These are phyloP conservation scores for Taphrina communis DNA, from an alignment of 1,139 yeast genomes.

Conservation along the genomic window DNA sequence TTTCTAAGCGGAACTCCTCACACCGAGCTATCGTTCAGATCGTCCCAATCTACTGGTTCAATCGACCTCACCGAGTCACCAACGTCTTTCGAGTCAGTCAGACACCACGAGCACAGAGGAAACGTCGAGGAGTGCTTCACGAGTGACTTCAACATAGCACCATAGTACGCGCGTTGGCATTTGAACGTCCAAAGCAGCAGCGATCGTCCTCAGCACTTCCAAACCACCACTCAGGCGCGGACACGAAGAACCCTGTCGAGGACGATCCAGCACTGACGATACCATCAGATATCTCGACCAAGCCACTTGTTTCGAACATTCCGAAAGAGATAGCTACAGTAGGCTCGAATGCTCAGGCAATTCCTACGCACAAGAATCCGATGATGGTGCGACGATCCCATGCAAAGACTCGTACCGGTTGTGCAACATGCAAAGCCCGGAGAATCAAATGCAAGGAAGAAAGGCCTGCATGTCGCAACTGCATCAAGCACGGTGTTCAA, in stretches of 20 bases:
- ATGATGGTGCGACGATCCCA: constrained; percentile 32
- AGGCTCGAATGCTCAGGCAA: neutral
- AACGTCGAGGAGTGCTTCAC: neutral
- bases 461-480: constrained; percentile 37
- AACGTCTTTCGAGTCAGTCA: neutral
- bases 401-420: constrained; percentile 38
- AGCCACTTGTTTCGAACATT: neutral
- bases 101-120: neutral
- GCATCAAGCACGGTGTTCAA: constrained; percentile 34
- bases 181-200: neutral
- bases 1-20: neutral
- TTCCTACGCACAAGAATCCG: constrained; percentile 1
- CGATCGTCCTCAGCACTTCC: no score
- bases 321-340: neutral
- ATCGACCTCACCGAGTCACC: neutral
- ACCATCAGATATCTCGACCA: neutral
- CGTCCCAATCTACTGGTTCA: constrained; percentile 14
- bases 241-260: no score
- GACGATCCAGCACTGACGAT: neutral
- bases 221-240: no score
- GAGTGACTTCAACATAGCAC: no score
- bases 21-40: neutral
- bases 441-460: constrained; percentile 38
- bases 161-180: no score
- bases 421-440: constrained; percentile 37